Percentiles rank a stretch among this genome's conserved stretches.
Evolutionary conservation across 202 grass and related monocot genomes (phyloP).

Genomic region (Zizania palustris): DNA sequence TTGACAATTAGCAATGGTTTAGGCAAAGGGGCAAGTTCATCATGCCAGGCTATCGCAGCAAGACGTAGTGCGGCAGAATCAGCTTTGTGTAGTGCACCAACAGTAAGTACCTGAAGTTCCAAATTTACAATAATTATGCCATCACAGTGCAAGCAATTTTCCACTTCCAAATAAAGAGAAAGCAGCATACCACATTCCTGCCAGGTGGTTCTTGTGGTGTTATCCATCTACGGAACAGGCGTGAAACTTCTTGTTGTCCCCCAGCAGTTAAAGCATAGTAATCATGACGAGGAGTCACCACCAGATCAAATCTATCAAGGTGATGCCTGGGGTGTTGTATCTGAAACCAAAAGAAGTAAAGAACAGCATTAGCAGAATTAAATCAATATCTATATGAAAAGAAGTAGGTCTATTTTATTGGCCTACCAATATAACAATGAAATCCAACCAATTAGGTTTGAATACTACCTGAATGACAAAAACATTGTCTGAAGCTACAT

Average conservation of each 20-base stretch:
- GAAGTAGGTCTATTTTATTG: constrained; percentile 12
- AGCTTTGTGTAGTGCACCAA: constrained; percentile 84
- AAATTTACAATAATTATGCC: constrained; percentile 35
- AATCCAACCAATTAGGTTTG: background rate
- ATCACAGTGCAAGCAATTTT: constrained; percentile 9
- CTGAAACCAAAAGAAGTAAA: constrained; percentile 49
- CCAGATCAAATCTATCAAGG: constrained; percentile 87
- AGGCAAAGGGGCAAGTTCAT: constrained; percentile 78
- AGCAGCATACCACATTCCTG: constrained; percentile 70
- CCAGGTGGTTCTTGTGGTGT: constrained; percentile 73
- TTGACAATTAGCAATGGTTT: constrained; percentile 89
- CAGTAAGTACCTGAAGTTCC: constrained; percentile 66
- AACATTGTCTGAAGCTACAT: constrained; percentile 66
- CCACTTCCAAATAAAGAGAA: constrained; percentile 26
- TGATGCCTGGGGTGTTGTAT: constrained; percentile 82
- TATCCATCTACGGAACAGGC: constrained; percentile 72
- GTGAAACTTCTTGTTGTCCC: constrained; percentile 73
- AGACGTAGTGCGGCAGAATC: constrained; percentile 77
- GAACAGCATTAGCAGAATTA: constrained; percentile 13
- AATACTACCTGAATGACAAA: constrained; percentile 92
- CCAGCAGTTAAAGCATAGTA: constrained; percentile 76
- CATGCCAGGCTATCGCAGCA: constrained; percentile 83
- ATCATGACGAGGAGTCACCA: constrained; percentile 86
- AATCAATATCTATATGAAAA: background rate
- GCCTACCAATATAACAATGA: constrained; percentile 28